These are phyloP conservation scores for Podospora didyma DNA, from an alignment of 495 filamentous ascomycete species.

Conservation along the genomic window DNA sequence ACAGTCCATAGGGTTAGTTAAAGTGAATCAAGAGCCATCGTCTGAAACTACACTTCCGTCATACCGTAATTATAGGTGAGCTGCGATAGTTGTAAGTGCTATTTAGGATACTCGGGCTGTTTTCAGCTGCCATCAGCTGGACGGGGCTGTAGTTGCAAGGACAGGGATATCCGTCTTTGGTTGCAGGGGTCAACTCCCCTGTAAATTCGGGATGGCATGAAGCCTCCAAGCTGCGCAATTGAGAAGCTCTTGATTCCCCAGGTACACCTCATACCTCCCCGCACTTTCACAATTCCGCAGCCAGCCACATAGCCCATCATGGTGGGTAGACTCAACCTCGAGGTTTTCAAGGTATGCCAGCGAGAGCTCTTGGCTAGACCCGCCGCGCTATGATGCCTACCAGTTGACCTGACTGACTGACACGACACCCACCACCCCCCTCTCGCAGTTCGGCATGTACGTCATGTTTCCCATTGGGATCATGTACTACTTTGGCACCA, in stretches of 20 bases:
- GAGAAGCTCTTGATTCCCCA: too few relatives aligned
- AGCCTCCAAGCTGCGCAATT: slow-evolving; percentile 1
- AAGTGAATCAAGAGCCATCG: too few relatives aligned
- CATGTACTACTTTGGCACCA: slow-evolving; percentile 99
- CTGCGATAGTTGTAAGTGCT: too few relatives aligned
- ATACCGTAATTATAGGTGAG: too few relatives aligned
- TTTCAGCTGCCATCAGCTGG: too few relatives aligned
- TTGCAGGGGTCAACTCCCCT: slow-evolving; percentile 2
- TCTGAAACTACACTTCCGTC: too few relatives aligned
- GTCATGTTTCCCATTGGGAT: slow-evolving; percentile 97
- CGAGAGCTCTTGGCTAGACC: background rate
- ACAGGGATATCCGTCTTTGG: background rate
- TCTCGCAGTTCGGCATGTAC: slow-evolving; percentile 85
- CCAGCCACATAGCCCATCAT: slow-evolving; percentile 3
- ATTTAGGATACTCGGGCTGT: too few relatives aligned
- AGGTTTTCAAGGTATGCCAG: slow-evolving; percentile 81
- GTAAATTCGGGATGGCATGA: slow-evolving; percentile 8
- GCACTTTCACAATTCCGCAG: background rate
- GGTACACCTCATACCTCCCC: too few relatives aligned
- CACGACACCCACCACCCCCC: slow-evolving; percentile 7
- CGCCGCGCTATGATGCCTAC: background rate
- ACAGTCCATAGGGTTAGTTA: too few relatives aligned
- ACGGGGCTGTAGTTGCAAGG: too few relatives aligned
- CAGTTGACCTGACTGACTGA: background rate
- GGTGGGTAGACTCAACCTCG: slow-evolving; percentile 86